Evolutionary conservation across 2,329 filamentous ascomycete genomes (phyloP).

Genomic region (Lachnum nothofagi): DNA sequence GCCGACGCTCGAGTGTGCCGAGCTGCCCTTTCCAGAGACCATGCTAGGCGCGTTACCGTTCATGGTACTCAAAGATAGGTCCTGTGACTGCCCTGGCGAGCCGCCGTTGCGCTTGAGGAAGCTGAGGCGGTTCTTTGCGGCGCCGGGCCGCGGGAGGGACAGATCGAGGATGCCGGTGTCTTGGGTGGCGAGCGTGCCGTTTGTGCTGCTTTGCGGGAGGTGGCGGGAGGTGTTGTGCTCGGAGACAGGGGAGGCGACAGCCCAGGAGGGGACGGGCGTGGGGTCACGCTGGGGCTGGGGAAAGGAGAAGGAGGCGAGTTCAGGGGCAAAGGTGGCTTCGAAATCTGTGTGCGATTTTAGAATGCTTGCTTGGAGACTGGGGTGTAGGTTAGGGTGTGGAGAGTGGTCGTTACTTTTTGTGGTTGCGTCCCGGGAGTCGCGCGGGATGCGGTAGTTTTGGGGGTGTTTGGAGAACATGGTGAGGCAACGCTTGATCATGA

Average conservation of each 20-base stretch:
- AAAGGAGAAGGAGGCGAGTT: slow-evolving; percentile 59
- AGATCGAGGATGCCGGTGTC: slow-evolving; percentile 24
- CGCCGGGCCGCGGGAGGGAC: slow-evolving; percentile 6
- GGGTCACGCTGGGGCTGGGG: slow-evolving; percentile 42
- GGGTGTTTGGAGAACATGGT: slow-evolving; percentile 57
- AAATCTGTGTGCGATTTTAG: slow-evolving; percentile 45
- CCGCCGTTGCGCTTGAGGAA: slow-evolving; percentile 16
- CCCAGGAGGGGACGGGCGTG: slow-evolving; percentile 35
- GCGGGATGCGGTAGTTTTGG: slow-evolving; percentile 51
- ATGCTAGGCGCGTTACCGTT: slow-evolving; percentile 1
- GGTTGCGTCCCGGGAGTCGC: slow-evolving; percentile 53
- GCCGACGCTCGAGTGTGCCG: neutral
- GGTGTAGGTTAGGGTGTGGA: slow-evolving; percentile 3
- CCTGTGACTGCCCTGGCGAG: neutral
- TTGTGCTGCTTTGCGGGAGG: slow-evolving; percentile 17
- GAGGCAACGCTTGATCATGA: slow-evolving; percentile 80
- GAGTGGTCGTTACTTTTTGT: slow-evolving; percentile 47
- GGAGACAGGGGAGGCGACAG: slow-evolving; percentile 18
- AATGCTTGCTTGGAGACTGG: slow-evolving; percentile 3
- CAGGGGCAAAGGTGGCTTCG: slow-evolving; percentile 57
- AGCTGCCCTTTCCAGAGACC: neutral
- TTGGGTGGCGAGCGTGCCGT: slow-evolving; percentile 24
- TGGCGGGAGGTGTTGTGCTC: slow-evolving; percentile 3
- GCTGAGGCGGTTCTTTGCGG: slow-evolving; percentile 15
- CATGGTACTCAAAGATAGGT: neutral